A percentile compares a stretch with the other conserved stretches of the same genome.
Conservation (phyloP, 2,329 filamentous ascomycete genomes). For the Xylariaceae sp. region DNA sequence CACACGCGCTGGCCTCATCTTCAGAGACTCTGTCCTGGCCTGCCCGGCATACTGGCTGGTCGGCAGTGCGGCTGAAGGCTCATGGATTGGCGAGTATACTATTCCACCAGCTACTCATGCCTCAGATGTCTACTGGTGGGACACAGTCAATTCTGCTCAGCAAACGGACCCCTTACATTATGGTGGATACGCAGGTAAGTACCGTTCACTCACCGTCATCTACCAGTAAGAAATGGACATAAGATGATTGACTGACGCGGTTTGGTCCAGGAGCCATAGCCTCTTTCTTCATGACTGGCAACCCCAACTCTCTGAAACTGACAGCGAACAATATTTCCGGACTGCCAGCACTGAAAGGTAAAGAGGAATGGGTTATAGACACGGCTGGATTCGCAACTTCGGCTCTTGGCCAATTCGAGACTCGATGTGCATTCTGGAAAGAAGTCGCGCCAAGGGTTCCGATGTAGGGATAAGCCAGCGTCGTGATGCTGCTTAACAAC, state of each 20-base stretch:
- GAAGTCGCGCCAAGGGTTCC: conserved; percentile 43
- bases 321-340: conserved; percentile 40
- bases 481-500: too few species aligned
- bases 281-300: conserved; percentile 55
- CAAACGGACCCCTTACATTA: conserved; percentile 50
- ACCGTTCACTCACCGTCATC: background rate
- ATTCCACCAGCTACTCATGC: conserved; percentile 57
- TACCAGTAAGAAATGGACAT: background rate
- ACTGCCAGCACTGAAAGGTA: conserved; percentile 41
- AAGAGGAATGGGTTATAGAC: conserved; percentile 49
- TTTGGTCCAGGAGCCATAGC: conserved; percentile 50
- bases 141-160: conserved; percentile 50
- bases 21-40: conserved; percentile 54
- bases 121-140: conserved; percentile 57
- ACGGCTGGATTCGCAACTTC: conserved; percentile 41
- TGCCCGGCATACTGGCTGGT: conserved; percentile 59
- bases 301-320: conserved; percentile 55
- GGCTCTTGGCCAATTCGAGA: conserved; percentile 35
- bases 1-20: conserved; percentile 52
- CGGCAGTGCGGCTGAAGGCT: conserved; percentile 37
- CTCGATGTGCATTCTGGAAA: conserved; percentile 53
- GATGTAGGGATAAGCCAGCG: too few species aligned
- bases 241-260: background rate
- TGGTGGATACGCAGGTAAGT: conserved; percentile 41
- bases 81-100: conserved; percentile 57